Base-by-base conservation (phyloP, 2,329 filamentous ascomycete species). In the Aspergillus tamarii region DNA sequence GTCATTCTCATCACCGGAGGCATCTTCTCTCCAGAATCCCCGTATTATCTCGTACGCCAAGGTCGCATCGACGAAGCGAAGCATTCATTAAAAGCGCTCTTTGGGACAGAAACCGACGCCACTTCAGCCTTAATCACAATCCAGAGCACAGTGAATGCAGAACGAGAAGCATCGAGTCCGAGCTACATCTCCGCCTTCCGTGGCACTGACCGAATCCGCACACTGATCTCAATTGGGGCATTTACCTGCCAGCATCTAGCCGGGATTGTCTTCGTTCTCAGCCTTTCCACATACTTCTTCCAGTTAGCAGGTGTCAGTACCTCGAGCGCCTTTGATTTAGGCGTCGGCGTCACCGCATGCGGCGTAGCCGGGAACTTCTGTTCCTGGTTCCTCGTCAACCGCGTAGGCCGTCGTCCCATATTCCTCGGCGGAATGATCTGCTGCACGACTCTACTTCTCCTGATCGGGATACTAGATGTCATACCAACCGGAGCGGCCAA, bases 201-300 rank as follows among this genome's bases (percentile, higher is more conserved):
- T 6, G 74, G 74, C 26, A 73, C 77, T 34, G 81, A 83, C 61
- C 67, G 77, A 5, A 68, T 80, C 2, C 77, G 82, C 4, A 83
- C 81, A 0, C 75, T 77, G 34, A 82, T 83, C 45, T 78, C 80
- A 0, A 69, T 79, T 43, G 77, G 78, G 9, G 80, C 81, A 21
- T 83, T 81, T 64, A 72, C 75, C 32, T 80, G 79, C 56, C 80
- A 83, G 62, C 77, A 80, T 60, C 66, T 82, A 5, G 77, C 76
- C n/a, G 80, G 79, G 2, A 77, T 80, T 50, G 80, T 67, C 28
- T 65, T 69, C 53, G 61, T 62, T 1, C 48, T 60, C 21, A 50
- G 60, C 16, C 66, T 64, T 39, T 76, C 77, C 6, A 82, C 78
- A 4, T 84, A 84, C 70, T 84, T 84, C 74, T 83, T 84, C 72